phyloP scores from a whole-genome alignment of 2,329 filamentous ascomycete species.

The Dryadomyces quercivorus region DNA sequence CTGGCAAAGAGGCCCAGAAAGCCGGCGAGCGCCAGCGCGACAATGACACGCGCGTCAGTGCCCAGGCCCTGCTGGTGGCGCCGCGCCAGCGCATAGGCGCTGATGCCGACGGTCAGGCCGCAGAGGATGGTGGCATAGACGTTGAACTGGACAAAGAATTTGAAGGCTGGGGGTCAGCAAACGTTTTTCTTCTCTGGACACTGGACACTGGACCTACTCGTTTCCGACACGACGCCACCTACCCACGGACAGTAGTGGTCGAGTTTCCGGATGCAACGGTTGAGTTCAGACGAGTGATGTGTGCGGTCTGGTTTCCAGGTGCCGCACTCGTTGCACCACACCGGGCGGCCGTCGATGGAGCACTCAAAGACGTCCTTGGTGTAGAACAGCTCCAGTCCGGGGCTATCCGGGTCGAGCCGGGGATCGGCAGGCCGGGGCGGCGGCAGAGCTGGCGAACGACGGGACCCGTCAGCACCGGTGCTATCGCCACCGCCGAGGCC shows the following conservation, averaged over 20 bases:
- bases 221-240: slow-evolving; percentile 84
- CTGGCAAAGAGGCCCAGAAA: slow-evolving; percentile 73
- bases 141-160: slow-evolving; percentile 85
- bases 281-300: slow-evolving; percentile 75
- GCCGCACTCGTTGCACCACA: slow-evolving; percentile 73
- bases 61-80: slow-evolving; percentile 34
- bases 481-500: background rate
- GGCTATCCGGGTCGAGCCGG: slow-evolving; percentile 44
- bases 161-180: slow-evolving; percentile 46
- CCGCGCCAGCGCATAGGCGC: slow-evolving; percentile 33
- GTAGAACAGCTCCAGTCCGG: slow-evolving; percentile 66
- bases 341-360: slow-evolving; percentile 69
- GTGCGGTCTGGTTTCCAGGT: slow-evolving; percentile 82
- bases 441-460: background rate
- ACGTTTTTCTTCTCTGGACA: background rate
- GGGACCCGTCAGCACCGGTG: background rate
- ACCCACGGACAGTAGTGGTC: slow-evolving; percentile 96
- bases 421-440: slow-evolving; percentile 15
- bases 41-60: slow-evolving; percentile 34
- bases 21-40: slow-evolving; percentile 50
- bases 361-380: slow-evolving; percentile 75
- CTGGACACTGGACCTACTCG: slow-evolving; percentile 32
- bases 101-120: slow-evolving; percentile 47
- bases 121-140: slow-evolving; percentile 61
- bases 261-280: slow-evolving; percentile 77